These are phyloP conservation scores for Alternaria incomplexa DNA, from an alignment of 2,329 filamentous ascomycete species.

Conservation along the genomic window DNA sequence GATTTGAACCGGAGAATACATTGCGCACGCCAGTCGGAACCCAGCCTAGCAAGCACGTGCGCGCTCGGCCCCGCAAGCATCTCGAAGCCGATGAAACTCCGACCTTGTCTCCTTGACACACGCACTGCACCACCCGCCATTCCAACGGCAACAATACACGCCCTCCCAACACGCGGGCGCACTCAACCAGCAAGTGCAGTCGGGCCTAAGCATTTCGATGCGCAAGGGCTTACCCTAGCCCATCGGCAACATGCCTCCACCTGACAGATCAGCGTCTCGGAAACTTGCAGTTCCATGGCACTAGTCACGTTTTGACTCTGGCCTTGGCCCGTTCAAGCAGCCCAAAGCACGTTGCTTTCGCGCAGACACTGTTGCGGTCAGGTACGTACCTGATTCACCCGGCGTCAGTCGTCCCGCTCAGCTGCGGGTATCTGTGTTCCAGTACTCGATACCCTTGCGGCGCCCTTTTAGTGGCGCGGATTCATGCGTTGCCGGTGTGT, in stretches of 20 bases:
- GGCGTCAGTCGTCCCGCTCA: conserved; percentile 8
- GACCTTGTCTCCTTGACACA: conserved; percentile 24
- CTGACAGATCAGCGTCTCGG: conserved; percentile 21
- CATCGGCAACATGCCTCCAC: neutral
- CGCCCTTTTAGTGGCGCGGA: conserved; percentile 29
- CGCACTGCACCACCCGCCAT: conserved; percentile 22
- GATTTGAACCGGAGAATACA: neutral
- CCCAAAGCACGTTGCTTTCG: conserved; percentile 3
- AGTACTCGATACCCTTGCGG: conserved; percentile 13
- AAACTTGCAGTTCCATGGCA: conserved; percentile 23
- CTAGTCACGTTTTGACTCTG: conserved; percentile 16
- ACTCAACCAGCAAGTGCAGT: conserved; percentile 6
- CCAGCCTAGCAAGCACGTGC: conserved; percentile 13
- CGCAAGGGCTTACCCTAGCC: conserved; percentile 11
- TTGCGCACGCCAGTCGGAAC: neutral
- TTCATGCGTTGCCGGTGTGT: conserved; percentile 24
- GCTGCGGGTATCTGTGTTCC: conserved; percentile 19
- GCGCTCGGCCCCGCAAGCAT: conserved; percentile 6
- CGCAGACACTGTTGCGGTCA: conserved; percentile 6
- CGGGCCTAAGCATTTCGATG: conserved; percentile 23
- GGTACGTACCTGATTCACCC: conserved; percentile 13
- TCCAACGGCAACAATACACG: conserved; percentile 39
- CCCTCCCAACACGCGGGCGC: conserved; percentile 4
- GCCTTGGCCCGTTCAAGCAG: neutral
- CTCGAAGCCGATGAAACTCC: conserved; percentile 32